These are phyloP conservation scores for Teunomyces cretensis DNA, from an alignment of 805 yeast genomes.

Conservation along the genomic window DNA sequence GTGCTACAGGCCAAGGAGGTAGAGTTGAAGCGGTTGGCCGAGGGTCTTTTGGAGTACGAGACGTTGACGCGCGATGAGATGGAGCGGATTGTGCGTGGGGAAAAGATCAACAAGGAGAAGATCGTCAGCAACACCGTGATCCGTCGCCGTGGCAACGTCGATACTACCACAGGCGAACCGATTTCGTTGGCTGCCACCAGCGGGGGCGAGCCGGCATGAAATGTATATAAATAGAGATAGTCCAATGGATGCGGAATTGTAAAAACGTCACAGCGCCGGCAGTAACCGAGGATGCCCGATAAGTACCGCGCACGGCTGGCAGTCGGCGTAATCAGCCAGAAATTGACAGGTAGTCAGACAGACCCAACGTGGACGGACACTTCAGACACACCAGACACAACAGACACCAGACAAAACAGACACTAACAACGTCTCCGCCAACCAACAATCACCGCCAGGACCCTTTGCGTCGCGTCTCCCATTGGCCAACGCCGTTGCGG, in stretches of 20 bases:
- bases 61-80: slow-evolving; percentile 90
- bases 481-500: too few relatives aligned
- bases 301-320: too few relatives aligned
- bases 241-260: not conserved
- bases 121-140: slow-evolving; percentile 70
- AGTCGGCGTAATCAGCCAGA: too few relatives aligned
- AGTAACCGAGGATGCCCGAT: too few relatives aligned
- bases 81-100: slow-evolving; percentile 81
- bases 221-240: not conserved
- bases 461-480: too few relatives aligned
- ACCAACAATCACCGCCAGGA: too few relatives aligned
- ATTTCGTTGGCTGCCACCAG: not conserved
- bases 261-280: not conserved
- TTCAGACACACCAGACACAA: too few relatives aligned
- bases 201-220: not conserved
- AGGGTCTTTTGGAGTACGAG: slow-evolving; percentile 92
- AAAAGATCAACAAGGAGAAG: slow-evolving; percentile 65
- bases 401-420: too few relatives aligned
- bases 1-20: slow-evolving; percentile 58
- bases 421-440: too few relatives aligned
- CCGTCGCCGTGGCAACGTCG: slow-evolving; percentile 10
- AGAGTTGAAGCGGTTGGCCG: slow-evolving; percentile 85
- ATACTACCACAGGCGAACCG: not conserved
- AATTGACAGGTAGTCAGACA: too few relatives aligned
- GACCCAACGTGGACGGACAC: too few relatives aligned